Base-by-base conservation (phyloP, 1,284 basidiomycete species). In the Ganoderma boninense region DNA sequence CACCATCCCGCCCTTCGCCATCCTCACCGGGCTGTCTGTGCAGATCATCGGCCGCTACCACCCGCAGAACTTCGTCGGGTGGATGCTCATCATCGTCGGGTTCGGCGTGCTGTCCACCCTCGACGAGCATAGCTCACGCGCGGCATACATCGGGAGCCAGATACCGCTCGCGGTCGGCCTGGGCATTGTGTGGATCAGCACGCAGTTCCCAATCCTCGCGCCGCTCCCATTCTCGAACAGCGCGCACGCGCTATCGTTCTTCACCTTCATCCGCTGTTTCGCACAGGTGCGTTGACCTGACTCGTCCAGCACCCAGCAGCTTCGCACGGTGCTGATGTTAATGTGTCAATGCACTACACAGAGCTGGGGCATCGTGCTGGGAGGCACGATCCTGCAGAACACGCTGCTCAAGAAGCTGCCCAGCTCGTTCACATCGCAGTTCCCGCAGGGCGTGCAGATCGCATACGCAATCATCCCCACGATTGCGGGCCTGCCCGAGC, bases 101-200 rank as follows among this genome's bases (percentile, higher is more conserved):
- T 69, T 80, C 16, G 84, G 81, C 1, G 61, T 84, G 4, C 74
- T 87, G 62, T 81, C 79, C 0, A 79, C 82, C 0, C 70, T 87
- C 10, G 76, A 80, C 11, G 79, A 78, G 0, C 74, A 81, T 46
- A 84, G 81, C 2, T 57, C 77, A 0, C 76, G 73, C 7, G 80
- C 77, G 0, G 71, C 76, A 40, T 74, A 70, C 20, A 74, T 84
- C 56, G 82, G 82, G 0, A 78, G 77, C 38, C 77, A 80, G 46
- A 67, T 82, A 20, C 65, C 84, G 13, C 60, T 74, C 3, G 80
- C 76, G 0, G 61, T 80, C 8, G 85, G 70, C 81, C 0, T 56
- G 74, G 23, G 85, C 81, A 61, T 71, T 8, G 44, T 70, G 4
- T 69, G 42, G 43, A 44, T 57, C 56, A 40, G n/a, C 26, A 63